Evolutionary conservation across 306 rosid species (phyloP).

Genomic region (Urtica urens): DNA sequence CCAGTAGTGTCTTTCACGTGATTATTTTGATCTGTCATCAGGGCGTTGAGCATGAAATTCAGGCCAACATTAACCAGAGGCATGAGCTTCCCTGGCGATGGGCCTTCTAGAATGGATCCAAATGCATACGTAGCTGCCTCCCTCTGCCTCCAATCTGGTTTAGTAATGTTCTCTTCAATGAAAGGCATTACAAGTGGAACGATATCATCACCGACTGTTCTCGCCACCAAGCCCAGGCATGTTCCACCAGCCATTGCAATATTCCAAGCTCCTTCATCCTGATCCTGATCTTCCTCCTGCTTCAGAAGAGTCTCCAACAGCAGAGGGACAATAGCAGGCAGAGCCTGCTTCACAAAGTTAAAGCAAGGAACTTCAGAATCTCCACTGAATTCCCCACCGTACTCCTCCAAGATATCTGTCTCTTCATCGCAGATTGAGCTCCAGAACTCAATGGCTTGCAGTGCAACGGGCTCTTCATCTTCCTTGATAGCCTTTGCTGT

Average conservation of each 20-base stretch:
- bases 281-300: slow-evolving; percentile 97
- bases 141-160: slow-evolving; percentile 92
- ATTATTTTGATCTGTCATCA: slow-evolving; percentile 68
- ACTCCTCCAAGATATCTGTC: slow-evolving; percentile 79
- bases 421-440: slow-evolving; percentile 95
- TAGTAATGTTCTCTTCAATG: slow-evolving; percentile 78
- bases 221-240: slow-evolving; percentile 85
- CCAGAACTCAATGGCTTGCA: slow-evolving; percentile 92
- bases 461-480: slow-evolving; percentile 90
- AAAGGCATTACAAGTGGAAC: slow-evolving; percentile 93
- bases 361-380: slow-evolving; percentile 81
- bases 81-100: slow-evolving; percentile 81
- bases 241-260: slow-evolving; percentile 99
- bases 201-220: slow-evolving; percentile 81
- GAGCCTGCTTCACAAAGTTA: slow-evolving; percentile 82
- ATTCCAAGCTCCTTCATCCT: slow-evolving; percentile 97
- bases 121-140: slow-evolving; percentile 96
- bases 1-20: slow-evolving; percentile 95
- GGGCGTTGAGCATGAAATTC: slow-evolving; percentile 70
- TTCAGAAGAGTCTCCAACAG: slow-evolving; percentile 72
- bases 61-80: slow-evolving; percentile 69
- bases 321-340: slow-evolving; percentile 75
- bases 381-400: slow-evolving; percentile 73
- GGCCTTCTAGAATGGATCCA: slow-evolving; percentile 93
- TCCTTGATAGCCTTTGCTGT: slow-evolving; percentile 84